A percentile compares a stretch with the other conserved stretches of the same genome.
phyloP scores from a whole-genome alignment of 257 asterid genomes.

The Solanum virginianum region DNA sequence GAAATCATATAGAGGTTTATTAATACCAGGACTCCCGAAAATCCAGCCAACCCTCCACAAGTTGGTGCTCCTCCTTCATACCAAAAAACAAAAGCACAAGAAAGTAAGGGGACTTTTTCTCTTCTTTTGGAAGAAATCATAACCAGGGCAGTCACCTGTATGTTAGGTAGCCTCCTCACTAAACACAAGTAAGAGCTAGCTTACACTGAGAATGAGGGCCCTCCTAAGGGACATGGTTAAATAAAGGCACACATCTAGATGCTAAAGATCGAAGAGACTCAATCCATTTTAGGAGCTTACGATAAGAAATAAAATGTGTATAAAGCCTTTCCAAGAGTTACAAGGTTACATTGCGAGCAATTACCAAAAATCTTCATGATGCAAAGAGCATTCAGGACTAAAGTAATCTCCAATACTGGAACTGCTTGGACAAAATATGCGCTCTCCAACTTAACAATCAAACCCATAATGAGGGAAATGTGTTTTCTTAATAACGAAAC shows the following conservation, averaged over 20 bases:
- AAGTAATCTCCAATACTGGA: neutral
- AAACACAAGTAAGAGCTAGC: neutral
- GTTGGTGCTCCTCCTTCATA: neutral
- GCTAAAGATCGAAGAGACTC: neutral
- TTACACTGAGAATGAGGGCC: neutral
- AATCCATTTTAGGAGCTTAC: neutral
- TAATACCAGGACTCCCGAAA: neutral
- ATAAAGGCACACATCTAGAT: neutral
- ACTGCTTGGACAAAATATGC: neutral
- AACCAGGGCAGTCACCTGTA: too few relatives aligned
- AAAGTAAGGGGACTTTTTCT: neutral
- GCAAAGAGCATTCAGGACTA: neutral
- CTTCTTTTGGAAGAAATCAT: neutral
- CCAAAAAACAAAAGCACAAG: neutral
- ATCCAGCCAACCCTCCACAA: neutral
- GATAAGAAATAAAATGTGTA: neutral
- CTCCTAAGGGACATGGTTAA: neutral
- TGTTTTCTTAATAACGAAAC: neutral
- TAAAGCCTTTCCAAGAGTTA: neutral
- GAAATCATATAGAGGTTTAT: neutral
- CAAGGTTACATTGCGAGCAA: neutral
- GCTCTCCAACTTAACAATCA: neutral
- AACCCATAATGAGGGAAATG: neutral
- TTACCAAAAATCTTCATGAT: neutral
- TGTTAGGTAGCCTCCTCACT: neutral